A percentile compares a stretch with the other conserved stretches of the same genome.
Conservation (phyloP, 345 rosid genomes). For the Ceriops tagal region DNA sequence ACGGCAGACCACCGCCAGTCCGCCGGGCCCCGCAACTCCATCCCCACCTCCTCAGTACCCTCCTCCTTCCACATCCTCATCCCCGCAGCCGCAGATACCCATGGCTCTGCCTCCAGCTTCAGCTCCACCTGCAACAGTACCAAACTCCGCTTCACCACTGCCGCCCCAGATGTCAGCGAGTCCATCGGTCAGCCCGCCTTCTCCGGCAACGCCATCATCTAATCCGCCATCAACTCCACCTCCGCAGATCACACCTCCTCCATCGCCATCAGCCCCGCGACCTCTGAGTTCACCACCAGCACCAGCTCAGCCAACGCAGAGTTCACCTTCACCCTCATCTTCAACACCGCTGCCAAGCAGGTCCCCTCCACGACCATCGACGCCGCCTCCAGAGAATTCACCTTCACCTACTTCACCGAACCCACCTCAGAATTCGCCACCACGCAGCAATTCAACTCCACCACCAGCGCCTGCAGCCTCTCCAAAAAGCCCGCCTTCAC, state of each 20-base stretch:
- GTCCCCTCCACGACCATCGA: slow-evolving; percentile 1
- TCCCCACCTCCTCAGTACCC: slow-evolving; percentile 31
- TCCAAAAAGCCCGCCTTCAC: slow-evolving; percentile 25
- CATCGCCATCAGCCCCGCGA: slow-evolving; percentile 2
- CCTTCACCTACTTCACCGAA: slow-evolving; percentile 26
- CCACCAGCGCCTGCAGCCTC: slow-evolving; percentile 21
- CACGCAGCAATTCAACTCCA: slow-evolving; percentile 5
- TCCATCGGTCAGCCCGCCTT: slow-evolving; percentile 7
- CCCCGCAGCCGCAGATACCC: slow-evolving; percentile 12
- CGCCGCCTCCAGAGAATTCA: slow-evolving; percentile 9
- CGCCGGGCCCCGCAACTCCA: slow-evolving; percentile 35
- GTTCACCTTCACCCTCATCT: slow-evolving; percentile 21
- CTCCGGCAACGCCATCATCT: slow-evolving; percentile 18
- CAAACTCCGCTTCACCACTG: slow-evolving; percentile 1
- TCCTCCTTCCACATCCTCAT: slow-evolving; percentile 24
- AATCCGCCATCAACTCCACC: slow-evolving; percentile 24
- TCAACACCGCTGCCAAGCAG: slow-evolving; percentile 18
- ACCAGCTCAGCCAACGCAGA: slow-evolving; percentile 18
- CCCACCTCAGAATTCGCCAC: slow-evolving; percentile 17
- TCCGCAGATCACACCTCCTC: neutral
- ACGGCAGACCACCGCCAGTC: slow-evolving; percentile 25
- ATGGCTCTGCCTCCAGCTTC: slow-evolving; percentile 15
- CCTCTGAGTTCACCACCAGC: slow-evolving; percentile 21
- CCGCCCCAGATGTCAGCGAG: slow-evolving; percentile 17
- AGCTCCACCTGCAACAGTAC: slow-evolving; percentile 25